A percentile compares a stretch with the other conserved stretches of the same genome.
These are phyloP conservation scores for Suillus luteus DNA, from an alignment of 768 basidiomycete genomes.

Conservation along the genomic window DNA sequence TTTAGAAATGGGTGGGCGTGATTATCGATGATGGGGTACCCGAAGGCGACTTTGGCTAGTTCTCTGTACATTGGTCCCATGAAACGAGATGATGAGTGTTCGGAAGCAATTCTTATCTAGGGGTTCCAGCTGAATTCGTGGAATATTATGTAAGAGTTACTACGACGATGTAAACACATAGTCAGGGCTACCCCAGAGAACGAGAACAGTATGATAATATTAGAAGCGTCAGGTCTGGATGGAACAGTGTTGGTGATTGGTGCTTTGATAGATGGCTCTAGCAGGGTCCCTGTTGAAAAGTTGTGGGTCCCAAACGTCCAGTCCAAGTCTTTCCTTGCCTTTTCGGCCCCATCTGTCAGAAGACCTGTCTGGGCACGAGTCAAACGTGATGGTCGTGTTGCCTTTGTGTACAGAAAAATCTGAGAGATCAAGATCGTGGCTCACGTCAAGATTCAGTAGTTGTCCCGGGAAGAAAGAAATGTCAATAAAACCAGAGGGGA, in stretches of 20 bases:
- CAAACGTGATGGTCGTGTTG: background rate
- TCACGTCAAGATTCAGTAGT: background rate
- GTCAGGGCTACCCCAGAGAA: too few species aligned
- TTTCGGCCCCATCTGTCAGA: too few species aligned
- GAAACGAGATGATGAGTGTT: background rate
- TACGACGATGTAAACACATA: too few species aligned
- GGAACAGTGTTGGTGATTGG: too few species aligned
- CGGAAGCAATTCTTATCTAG: slow-evolving; percentile 10
- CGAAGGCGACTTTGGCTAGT: slow-evolving; percentile 22
- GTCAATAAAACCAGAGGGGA: background rate
- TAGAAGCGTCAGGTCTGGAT: too few species aligned
- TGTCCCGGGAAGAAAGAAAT: background rate
- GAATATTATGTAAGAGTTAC: background rate
- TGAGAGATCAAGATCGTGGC: slow-evolving; percentile 9
- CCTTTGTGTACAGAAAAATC: background rate
- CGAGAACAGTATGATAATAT: background rate
- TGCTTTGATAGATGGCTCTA: too few species aligned
- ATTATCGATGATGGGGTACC: slow-evolving; percentile 70
- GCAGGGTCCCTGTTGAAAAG: too few species aligned
- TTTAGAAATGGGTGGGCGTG: slow-evolving; percentile 75
- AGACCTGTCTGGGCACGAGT: too few species aligned
- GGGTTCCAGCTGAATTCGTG: background rate
- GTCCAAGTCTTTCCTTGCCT: too few species aligned
- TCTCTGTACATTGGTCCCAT: slow-evolving; percentile 23
- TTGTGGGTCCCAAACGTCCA: too few species aligned